A percentile compares a stretch with the other conserved stretches of the same genome.
Conservation (phyloP, 75 land plant genomes). For the Pinus tabuliformis region DNA sequence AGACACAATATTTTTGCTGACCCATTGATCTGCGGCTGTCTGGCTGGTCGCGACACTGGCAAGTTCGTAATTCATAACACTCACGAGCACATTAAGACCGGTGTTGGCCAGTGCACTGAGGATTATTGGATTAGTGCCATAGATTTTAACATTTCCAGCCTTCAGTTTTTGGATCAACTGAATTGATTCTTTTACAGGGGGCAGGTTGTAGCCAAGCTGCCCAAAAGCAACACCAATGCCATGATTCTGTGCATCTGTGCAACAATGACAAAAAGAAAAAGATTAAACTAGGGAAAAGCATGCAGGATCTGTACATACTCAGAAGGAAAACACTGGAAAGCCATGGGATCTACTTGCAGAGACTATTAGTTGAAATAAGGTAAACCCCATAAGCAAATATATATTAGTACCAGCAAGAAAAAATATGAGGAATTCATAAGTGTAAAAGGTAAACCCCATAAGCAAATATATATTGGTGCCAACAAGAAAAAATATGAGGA, state of each 20-base stretch:
- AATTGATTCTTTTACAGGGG: constrained; percentile 51
- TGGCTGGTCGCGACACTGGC: constrained; percentile 38
- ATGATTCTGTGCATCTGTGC: constrained; percentile 27
- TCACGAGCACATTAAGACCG: constrained; percentile 56
- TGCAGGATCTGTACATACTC: background rate
- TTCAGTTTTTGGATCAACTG: constrained; percentile 45
- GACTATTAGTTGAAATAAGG: background rate
- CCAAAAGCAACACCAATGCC: constrained; percentile 28
- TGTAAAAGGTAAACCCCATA: background rate
- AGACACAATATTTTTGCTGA: constrained; percentile 48
- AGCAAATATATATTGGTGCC: background rate
- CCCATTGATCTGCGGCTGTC: constrained; percentile 57
- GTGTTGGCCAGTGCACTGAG: constrained; percentile 54
- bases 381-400: background rate
- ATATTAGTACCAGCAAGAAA: background rate
- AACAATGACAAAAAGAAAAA: background rate
- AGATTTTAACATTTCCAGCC: constrained; percentile 49
- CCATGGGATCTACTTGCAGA: background rate
- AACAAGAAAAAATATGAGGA: background rate
- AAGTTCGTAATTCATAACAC: constrained; percentile 68
- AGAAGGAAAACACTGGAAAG: background rate
- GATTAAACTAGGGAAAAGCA: background rate
- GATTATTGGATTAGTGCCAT: constrained; percentile 25
- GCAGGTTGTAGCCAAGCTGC: constrained; percentile 71
- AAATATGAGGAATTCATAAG: no score